These are phyloP conservation scores for Brassica incana DNA, from an alignment of 345 rosid genomes.

Conservation along the genomic window DNA sequence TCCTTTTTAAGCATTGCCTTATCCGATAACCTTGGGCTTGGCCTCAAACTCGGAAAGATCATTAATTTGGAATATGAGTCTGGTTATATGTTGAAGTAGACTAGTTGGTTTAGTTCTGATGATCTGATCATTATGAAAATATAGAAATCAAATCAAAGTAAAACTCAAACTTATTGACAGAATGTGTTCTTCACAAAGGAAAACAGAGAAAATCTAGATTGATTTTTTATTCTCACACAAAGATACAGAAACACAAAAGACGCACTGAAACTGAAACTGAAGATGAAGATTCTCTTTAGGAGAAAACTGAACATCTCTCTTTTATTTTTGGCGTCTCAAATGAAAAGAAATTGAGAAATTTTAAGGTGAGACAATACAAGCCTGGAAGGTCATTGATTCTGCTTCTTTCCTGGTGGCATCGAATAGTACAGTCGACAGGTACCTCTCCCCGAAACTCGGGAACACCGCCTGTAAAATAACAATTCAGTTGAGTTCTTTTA, in stretches of 20 bases:
- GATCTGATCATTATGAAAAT: slow-evolving; percentile 39
- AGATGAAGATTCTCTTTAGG: slow-evolving; percentile 6
- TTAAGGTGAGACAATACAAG: slow-evolving; percentile 38
- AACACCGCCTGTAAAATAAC: slow-evolving; percentile 58
- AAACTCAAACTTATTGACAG: slow-evolving; percentile 4
- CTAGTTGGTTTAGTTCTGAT: slow-evolving; percentile 47
- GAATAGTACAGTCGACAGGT: slow-evolving; percentile 65
- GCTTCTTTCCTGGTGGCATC: slow-evolving; percentile 71
- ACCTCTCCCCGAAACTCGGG: slow-evolving; percentile 79
- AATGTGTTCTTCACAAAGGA: slow-evolving; percentile 10
- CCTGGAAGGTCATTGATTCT: slow-evolving; percentile 54
- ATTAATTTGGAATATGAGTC: slow-evolving; percentile 62
- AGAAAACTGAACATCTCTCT: slow-evolving; percentile 13
- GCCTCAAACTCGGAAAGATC: slow-evolving; percentile 62
- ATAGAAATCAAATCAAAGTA: not conserved
- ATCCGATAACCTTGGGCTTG: slow-evolving; percentile 62
- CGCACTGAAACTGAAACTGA: slow-evolving; percentile 23
- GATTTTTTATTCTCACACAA: slow-evolving; percentile 14
- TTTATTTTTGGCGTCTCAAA: slow-evolving; percentile 11
- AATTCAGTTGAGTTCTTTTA: slow-evolving; percentile 5
- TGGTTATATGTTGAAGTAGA: slow-evolving; percentile 31
- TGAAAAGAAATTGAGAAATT: slow-evolving; percentile 3
- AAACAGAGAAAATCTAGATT: slow-evolving; percentile 5
- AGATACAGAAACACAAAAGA: slow-evolving; percentile 19
- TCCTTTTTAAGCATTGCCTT: slow-evolving; percentile 54